These are phyloP conservation scores for Backusella mclennaniae DNA, from an alignment of 192 early-diverging fungal species.

Conservation along the genomic window DNA sequence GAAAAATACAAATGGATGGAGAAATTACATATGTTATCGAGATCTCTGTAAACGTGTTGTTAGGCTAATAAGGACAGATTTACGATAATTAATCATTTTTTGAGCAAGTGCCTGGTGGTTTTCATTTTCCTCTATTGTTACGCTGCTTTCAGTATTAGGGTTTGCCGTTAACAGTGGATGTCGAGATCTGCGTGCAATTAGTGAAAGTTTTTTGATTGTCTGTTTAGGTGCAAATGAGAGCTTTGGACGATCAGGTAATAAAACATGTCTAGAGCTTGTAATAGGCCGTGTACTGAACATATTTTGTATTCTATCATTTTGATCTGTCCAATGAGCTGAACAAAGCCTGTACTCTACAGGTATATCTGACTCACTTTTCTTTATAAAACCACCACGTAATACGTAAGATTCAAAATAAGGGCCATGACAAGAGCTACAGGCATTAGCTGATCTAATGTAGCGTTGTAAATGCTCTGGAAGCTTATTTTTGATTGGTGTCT, in stretches of 20 bases:
- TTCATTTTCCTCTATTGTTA: background rate
- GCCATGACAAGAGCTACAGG: slow-evolving; percentile 76
- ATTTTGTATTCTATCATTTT: slow-evolving; percentile 56
- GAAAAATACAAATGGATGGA: background rate
- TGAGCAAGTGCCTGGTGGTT: background rate
- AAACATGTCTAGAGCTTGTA: background rate
- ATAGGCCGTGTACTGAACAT: slow-evolving; percentile 44
- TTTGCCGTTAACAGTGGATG: background rate
- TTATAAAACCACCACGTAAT: slow-evolving; percentile 62
- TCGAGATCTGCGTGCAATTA: background rate
- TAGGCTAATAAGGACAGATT: slow-evolving; percentile 3
- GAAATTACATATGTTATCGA: background rate
- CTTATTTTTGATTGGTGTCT: background rate
- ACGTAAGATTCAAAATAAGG: slow-evolving; percentile 73
- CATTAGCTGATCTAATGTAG: slow-evolving; percentile 59
- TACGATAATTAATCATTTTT: background rate
- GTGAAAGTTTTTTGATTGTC: background rate
- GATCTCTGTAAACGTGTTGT: background rate
- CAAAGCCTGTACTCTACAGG: slow-evolving; percentile 74
- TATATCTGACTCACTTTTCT: slow-evolving; percentile 47
- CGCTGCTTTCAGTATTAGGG: background rate
- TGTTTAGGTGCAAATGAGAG: background rate
- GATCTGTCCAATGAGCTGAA: slow-evolving; percentile 69
- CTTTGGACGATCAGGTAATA: background rate
- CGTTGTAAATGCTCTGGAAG: slow-evolving; percentile 50